Percentiles rank a stretch among this genome's conserved stretches.
Conservation (phyloP, 2,329 filamentous ascomycete genomes). For the Rhynchosporium agropyri region DNA sequence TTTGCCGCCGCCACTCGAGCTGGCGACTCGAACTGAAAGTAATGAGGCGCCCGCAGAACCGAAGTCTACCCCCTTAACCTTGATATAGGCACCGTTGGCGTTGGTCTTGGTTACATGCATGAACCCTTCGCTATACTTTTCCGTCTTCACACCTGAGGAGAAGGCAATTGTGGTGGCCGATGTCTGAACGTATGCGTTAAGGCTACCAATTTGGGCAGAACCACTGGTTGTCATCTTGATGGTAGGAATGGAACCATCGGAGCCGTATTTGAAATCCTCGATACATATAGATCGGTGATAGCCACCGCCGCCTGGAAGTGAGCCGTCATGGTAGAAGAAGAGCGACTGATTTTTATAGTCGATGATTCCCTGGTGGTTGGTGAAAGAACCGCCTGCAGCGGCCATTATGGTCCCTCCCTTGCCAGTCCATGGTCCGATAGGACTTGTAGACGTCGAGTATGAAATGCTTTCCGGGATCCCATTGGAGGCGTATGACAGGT, state of each 20-base stretch:
- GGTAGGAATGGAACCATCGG: neutral
- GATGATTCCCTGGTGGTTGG: neutral
- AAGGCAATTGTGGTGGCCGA: neutral
- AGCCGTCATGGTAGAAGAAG: neutral
- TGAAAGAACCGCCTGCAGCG: neutral
- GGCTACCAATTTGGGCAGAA: neutral
- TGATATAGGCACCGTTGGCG: neutral
- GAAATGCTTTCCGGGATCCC: neutral
- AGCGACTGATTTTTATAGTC: neutral
- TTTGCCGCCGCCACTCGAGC: neutral
- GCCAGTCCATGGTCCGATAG: neutral
- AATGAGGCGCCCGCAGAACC: neutral
- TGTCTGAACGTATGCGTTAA: neutral
- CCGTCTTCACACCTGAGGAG: neutral
- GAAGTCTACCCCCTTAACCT: neutral
- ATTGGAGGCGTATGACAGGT: neutral
- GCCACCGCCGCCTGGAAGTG: neutral
- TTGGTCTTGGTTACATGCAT: neutral
- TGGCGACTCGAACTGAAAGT: neutral
- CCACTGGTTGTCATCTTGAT: neutral
- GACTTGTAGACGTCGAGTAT: neutral
- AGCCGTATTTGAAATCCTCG: neutral
- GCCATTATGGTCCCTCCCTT: neutral
- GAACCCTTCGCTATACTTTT: neutral
- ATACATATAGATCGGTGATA: neutral